Base-by-base conservation (phyloP, 2,329 filamentous ascomycete species). In the Sphaerulina populicola region DNA sequence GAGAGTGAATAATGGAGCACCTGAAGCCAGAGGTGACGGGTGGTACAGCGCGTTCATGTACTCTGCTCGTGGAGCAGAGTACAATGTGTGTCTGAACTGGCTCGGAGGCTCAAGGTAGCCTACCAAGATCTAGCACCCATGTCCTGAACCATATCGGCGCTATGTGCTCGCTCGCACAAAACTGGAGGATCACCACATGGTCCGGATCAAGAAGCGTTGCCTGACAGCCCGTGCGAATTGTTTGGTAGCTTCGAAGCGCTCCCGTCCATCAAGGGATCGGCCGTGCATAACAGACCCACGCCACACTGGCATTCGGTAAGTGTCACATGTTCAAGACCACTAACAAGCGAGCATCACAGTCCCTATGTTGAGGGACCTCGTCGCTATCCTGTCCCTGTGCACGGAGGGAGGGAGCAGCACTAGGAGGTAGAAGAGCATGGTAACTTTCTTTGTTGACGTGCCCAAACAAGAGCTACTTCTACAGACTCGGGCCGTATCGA, bases 11-110 rank as follows among this genome's bases (percentile, higher is more conserved):
- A 27, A 27, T 27, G 23, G 46, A 27, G 31, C 15, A 27, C 31
- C 36, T 29, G 21, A 27, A 40, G 14, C 2, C 36, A 38, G 37
- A 27, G 31, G 14, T 31, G 45, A 18, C 29, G 38, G 45, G 45
- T 48, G 37, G 37, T 38, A 41, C 45, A 48, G 37, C 37, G 35
- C 37, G 37, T 35, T 48, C 46, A 48, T 48, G 46, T 48, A 48
- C 30, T 42, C 46, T 41, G 37, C 38, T 41, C 46, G 27, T 41
- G 27, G 46, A 48, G 18, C 18, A 36, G 45, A 33, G 30, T 27
- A 36, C 44, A 47, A 41, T 21, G n/a, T 27, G 30, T 29, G 29
- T 18, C 30, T 40, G 18, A 41, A 41, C 21, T 33, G 46, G 46
- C 38, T 40, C 46, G 38, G 46, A 48, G 46, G 39, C 8, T 41